Percentiles rank a stretch among this genome's conserved stretches.
phyloP scores from a whole-genome alignment of 176 grass and related monocot species.

The Cenchrus purpureus region DNA sequence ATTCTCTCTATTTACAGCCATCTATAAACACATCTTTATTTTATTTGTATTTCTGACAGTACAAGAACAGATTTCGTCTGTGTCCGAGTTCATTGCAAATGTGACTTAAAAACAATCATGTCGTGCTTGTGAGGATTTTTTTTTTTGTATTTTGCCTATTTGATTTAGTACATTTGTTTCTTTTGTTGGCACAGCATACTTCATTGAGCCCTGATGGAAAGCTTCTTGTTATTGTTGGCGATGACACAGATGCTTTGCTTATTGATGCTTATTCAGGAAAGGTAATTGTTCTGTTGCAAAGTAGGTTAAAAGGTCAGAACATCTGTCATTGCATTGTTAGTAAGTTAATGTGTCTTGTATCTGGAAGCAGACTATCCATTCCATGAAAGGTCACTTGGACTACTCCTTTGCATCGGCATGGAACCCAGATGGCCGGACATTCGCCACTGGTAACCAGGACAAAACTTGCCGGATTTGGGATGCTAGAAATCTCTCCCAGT shows the following conservation, averaged over 20 bases:
- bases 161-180: slow-evolving; percentile 10
- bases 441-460: slow-evolving; percentile 91
- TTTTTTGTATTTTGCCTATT: background rate
- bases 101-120: background rate
- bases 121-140: background rate
- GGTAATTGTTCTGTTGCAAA: slow-evolving; percentile 49
- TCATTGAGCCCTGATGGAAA: slow-evolving; percentile 87
- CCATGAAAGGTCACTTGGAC: slow-evolving; percentile 75
- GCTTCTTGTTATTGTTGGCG: slow-evolving; percentile 68
- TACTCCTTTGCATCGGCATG: slow-evolving; percentile 90
- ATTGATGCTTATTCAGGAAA: slow-evolving; percentile 87
- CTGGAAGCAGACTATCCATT: slow-evolving; percentile 58
- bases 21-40: background rate
- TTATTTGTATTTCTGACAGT: slow-evolving; percentile 1
- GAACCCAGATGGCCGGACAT: slow-evolving; percentile 73
- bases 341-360: slow-evolving; percentile 37
- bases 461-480: slow-evolving; percentile 93
- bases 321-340: slow-evolving; percentile 11
- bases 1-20: slow-evolving; percentile 4
- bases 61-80: background rate
- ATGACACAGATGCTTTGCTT: slow-evolving; percentile 70
- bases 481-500: slow-evolving; percentile 67
- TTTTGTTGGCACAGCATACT: slow-evolving; percentile 65
- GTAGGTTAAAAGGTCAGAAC: slow-evolving; percentile 8
- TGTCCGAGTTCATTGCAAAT: slow-evolving; percentile 9